Conservation (phyloP, 192 early-diverging fungal genomes). For the Lunasporangiospora selenospora region DNA sequence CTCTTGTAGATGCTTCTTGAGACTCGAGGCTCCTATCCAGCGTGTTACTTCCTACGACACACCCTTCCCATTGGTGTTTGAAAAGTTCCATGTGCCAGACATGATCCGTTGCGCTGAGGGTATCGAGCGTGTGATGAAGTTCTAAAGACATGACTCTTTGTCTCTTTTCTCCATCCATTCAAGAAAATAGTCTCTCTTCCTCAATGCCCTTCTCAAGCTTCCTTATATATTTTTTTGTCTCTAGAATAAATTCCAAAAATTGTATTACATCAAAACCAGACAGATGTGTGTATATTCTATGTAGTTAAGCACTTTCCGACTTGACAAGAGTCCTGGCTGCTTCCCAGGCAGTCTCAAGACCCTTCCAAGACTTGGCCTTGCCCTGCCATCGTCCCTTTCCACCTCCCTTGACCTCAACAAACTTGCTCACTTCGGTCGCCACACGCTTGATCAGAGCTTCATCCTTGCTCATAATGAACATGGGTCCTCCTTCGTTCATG, state of each 20-base stretch:
- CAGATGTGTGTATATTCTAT: no score
- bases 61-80: conserved; percentile 93
- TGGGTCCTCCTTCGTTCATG: conserved; percentile 48
- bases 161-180: no score
- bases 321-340: conserved; percentile 20
- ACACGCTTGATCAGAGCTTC: conserved; percentile 49
- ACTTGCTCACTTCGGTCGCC: conserved; percentile 18
- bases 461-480: conserved; percentile 48
- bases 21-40: conserved; percentile 90
- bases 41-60: conserved; percentile 68
- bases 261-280: no score
- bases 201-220: no score
- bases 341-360: conserved; percentile 35
- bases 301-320: no score
- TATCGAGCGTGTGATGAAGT: conserved; percentile 82
- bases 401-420: conserved; percentile 55
- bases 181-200: no score
- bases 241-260: no score
- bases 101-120: conserved; percentile 86
- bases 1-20: conserved; percentile 77
- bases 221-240: no score
- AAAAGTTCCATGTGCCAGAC: conserved; percentile 93
- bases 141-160: no score
- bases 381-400: conserved; percentile 60
- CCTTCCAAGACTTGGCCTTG: conserved; percentile 53